Percentiles rank a stretch among this genome's conserved stretches.
Evolutionary conservation across 352 stramenopile species (phyloP).

Genomic region (Phytophthora vignae): DNA sequence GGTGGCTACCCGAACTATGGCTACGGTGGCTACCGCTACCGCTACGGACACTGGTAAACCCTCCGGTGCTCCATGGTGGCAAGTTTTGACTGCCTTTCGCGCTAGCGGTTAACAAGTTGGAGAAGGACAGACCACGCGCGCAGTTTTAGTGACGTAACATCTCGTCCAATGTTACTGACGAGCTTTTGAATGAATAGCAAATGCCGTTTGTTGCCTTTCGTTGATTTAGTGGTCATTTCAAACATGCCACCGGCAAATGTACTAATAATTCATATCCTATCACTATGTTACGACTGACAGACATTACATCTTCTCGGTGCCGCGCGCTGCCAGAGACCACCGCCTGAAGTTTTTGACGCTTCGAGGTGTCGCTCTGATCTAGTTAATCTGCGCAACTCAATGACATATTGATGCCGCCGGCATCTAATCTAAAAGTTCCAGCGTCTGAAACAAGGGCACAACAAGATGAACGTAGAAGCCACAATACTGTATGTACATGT

Average conservation of each 20-base stretch:
- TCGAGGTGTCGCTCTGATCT: constrained; percentile 75
- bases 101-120: background rate
- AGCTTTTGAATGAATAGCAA: constrained; percentile 1
- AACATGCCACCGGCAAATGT: too few species aligned
- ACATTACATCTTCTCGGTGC: constrained; percentile 81
- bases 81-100: background rate
- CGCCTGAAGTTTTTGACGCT: constrained; percentile 82
- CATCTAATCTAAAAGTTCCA: too few species aligned
- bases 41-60: background rate
- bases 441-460: too few species aligned
- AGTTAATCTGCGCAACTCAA: too few species aligned
- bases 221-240: background rate
- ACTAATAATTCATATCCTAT: too few species aligned
- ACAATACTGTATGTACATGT: too few species aligned
- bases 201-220: background rate
- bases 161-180: background rate
- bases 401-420: too few species aligned
- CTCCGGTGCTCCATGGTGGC: background rate
- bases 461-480: too few species aligned
- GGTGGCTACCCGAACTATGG: constrained; percentile 2
- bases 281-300: constrained; percentile 48
- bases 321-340: constrained; percentile 76
- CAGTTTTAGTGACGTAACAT: background rate
- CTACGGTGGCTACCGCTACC: background rate
- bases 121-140: background rate